These are phyloP conservation scores for Tuber aestivum DNA, from an alignment of 495 filamentous ascomycete genomes.

Conservation along the genomic window DNA sequence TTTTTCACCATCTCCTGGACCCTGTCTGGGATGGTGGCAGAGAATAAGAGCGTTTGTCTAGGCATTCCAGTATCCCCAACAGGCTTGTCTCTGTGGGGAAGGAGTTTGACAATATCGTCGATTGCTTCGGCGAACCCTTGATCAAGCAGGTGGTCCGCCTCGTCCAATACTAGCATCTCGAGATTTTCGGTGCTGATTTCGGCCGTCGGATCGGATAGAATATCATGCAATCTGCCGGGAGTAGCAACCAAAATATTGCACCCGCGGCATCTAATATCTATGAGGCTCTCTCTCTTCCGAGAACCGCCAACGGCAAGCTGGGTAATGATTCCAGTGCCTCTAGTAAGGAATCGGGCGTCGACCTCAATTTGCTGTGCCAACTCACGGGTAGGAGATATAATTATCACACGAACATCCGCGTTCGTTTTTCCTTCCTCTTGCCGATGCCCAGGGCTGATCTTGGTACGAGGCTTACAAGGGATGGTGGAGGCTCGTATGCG, in stretches of 20 bases:
- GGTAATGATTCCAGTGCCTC: conserved; percentile 62
- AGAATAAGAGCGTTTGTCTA: conserved; percentile 88
- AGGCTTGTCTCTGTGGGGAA: conserved; percentile 55
- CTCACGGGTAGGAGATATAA: conserved; percentile 92
- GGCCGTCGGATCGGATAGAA: conserved; percentile 62
- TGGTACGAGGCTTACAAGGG: conserved; percentile 24
- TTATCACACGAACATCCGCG: conserved; percentile 72
- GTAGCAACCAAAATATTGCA: conserved; percentile 90
- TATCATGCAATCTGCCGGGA: conserved; percentile 79
- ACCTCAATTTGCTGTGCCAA: conserved; percentile 88
- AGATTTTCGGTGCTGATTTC: conserved; percentile 68
- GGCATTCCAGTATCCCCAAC: conserved; percentile 46
- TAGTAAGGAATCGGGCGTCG: conserved; percentile 68
- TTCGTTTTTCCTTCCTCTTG: conserved; percentile 31
- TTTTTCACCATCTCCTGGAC: conserved; percentile 69
- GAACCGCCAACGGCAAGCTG: conserved; percentile 89
- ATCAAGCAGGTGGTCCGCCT: conserved; percentile 89
- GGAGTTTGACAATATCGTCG: conserved; percentile 56
- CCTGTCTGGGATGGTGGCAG: conserved; percentile 79
- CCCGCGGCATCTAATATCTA: conserved; percentile 59
- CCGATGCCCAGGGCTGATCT: conserved; percentile 45
- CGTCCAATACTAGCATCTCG: conserved; percentile 79
- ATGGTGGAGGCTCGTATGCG: conserved; percentile 53
- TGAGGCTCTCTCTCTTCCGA: conserved; percentile 59
- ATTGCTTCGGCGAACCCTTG: conserved; percentile 81